phyloP scores from a whole-genome alignment of 768 basidiomycete species.

The Boletellus ananiceps region DNA sequence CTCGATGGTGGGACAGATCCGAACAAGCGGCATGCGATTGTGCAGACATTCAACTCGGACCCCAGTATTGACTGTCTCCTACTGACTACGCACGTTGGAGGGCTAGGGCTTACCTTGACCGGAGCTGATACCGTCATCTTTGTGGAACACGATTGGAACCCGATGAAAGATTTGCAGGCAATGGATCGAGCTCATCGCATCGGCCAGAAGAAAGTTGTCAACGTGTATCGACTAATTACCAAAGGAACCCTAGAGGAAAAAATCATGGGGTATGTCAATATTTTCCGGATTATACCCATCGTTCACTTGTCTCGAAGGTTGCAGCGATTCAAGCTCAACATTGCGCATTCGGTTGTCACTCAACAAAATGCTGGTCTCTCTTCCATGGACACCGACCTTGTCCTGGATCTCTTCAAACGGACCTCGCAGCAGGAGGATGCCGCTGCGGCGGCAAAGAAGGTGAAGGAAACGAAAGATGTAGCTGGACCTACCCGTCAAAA shows the following conservation, averaged over 20 bases:
- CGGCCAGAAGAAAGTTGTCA: conserved; percentile 98
- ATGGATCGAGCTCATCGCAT: conserved; percentile 99
- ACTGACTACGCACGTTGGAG: conserved; percentile 95
- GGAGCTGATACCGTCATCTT: conserved; percentile 99
- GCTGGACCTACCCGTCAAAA: conserved; percentile 66
- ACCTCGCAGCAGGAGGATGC: conserved; percentile 76
- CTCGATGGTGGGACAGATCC: conserved; percentile 91
- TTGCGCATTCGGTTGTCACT: conserved; percentile 93
- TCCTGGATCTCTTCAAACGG: conserved; percentile 86
- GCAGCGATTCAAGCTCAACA: conserved; percentile 98
- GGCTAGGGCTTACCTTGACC: conserved; percentile 91
- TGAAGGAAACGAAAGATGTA: conserved; percentile 50
- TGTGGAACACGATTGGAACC: conserved; percentile 99
- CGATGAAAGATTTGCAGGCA: conserved; percentile 98
- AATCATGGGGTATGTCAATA: conserved; percentile 85
- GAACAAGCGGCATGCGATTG: conserved; percentile 91
- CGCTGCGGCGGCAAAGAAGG: conserved; percentile 46
- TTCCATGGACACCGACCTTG: conserved; percentile 97
- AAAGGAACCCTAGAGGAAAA: conserved; percentile 98
- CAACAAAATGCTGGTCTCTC: conserved; percentile 93
- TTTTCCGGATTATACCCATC: neutral
- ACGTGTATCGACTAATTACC: conserved; percentile 95
- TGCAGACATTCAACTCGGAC: conserved; percentile 97
- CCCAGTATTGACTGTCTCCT: conserved; percentile 96
- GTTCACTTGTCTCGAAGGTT: conserved; percentile 46